Evolutionary conservation across 768 basidiomycete genomes (phyloP), one percentile per base, ranked within the genome.

Genomic region (Hypsizygus marmoreus): DNA sequence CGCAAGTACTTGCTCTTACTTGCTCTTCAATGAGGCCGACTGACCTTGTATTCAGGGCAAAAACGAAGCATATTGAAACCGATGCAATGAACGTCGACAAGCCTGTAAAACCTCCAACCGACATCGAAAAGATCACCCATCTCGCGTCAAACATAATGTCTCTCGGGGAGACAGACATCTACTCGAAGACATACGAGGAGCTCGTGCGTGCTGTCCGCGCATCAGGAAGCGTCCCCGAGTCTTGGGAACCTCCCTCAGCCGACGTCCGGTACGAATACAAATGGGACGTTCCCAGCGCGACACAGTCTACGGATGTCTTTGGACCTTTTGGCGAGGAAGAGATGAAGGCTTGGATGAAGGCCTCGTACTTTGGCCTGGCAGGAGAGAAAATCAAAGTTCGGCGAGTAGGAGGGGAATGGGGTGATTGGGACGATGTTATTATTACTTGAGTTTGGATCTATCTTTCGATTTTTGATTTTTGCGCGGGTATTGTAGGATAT

Each of bases 131-230:
- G 14, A 80, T 95, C 51, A 94, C 93, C 0, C 84, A 91, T 67
- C 79, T 92, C 40, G 90, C 92, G 5, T 93, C 90, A n/a, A 84
- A 76, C 28, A 78, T 95, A 53, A 86, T 95, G 83, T 84, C 86
- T 0, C 76, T 92, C 11, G 91, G 90, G 17, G 91, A 95, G 50
- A 74, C 78, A 13, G 91, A 95, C 58, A 79, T 95, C 43, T 95
- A 95, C 68, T 86, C 84, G 30, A 84, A 80, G 62, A 87, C 88
- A 0, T 91, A 91, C 61, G 91, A 93, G 55, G 86, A 91, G 59
- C 75, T 95, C 40, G 81, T 95, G 14, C 84, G 88, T 46, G 70
- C 76, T 29, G 79, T 94, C 16, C 81, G 89, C 24, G 74, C 81
- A 4, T 82, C 88, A 4, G 90, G 88, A 29, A 71, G 67, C 20